Evolutionary conservation across 345 rosid genomes (phyloP).

Genomic region (Cardamine resedifolia): DNA sequence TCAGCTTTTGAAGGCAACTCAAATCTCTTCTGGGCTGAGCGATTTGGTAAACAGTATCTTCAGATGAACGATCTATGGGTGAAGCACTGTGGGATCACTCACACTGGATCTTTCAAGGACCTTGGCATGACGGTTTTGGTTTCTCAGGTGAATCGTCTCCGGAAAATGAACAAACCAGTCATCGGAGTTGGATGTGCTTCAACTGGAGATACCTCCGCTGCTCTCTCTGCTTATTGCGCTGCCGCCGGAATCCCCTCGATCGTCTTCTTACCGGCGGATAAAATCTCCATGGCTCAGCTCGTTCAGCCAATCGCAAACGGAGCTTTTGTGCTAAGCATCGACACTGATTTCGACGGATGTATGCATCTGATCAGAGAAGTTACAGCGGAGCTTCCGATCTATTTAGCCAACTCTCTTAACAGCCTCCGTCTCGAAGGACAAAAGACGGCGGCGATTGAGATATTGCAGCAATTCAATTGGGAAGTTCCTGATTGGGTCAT

Average conservation of each 20-base stretch:
- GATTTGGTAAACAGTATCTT: conserved; percentile 63
- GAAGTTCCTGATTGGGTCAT: conserved; percentile 92
- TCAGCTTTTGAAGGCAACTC: conserved; percentile 86
- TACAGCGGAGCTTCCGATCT: conserved; percentile 75
- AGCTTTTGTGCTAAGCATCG: conserved; percentile 76
- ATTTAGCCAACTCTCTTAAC: conserved; percentile 75
- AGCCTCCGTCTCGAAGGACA: conserved; percentile 86
- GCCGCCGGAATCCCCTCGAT: conserved; percentile 88
- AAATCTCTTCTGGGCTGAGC: conserved; percentile 86
- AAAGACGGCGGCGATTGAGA: conserved; percentile 85
- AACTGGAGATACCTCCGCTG: conserved; percentile 88
- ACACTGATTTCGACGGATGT: conserved; percentile 86
- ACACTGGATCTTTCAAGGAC: conserved; percentile 84
- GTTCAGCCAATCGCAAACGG: conserved; percentile 90
- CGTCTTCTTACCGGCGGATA: conserved; percentile 73
- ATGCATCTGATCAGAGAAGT: conserved; percentile 78
- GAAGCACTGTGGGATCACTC: conserved; percentile 82
- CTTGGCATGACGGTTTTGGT: conserved; percentile 80
- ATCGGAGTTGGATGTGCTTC: conserved; percentile 89
- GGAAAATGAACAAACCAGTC: conserved; percentile 63
- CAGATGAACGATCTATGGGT: conserved; percentile 88
- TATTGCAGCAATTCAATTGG: conserved; percentile 89
- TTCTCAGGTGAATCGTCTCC: conserved; percentile 81
- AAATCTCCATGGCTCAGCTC: conserved; percentile 81
- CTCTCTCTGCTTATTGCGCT: conserved; percentile 79